Conservation (phyloP, 176 grass and related monocot genomes). For the Pontederia crassipes region DNA sequence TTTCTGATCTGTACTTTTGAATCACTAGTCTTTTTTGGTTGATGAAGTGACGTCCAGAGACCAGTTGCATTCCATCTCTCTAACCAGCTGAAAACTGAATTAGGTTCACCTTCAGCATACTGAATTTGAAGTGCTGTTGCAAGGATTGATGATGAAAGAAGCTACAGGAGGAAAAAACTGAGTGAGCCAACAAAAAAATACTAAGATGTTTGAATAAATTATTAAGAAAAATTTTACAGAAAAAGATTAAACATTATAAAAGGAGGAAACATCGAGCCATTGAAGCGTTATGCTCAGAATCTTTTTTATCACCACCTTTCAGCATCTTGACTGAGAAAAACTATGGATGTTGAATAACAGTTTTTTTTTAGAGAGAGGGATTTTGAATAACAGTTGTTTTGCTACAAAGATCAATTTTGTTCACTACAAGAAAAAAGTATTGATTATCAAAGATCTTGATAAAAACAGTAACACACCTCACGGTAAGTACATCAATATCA, state of each 20-base stretch:
- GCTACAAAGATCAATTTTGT: too few relatives aligned
- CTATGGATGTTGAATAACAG: too few relatives aligned
- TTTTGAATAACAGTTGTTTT: too few relatives aligned
- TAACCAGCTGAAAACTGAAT: constrained; percentile 68
- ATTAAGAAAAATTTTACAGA: not conserved
- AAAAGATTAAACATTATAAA: not conserved
- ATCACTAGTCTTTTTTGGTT: constrained; percentile 48
- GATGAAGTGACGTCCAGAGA: constrained; percentile 46
- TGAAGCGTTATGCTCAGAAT: too few relatives aligned
- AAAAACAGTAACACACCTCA: too few relatives aligned
- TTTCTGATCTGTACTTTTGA: constrained; percentile 38
- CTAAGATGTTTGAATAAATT: not conserved
- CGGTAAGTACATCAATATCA: too few relatives aligned
- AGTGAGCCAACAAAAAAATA: too few relatives aligned
- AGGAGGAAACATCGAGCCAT: not conserved
- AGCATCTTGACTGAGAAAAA: too few relatives aligned
- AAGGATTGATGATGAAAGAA: constrained; percentile 38
- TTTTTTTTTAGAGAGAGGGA: too few relatives aligned
- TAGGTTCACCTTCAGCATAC: constrained; percentile 53
- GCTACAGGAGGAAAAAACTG: constrained; percentile 18
- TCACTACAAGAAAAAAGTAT: too few relatives aligned
- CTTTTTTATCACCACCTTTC: too few relatives aligned
- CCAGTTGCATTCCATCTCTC: constrained; percentile 53
- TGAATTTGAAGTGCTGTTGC: constrained; percentile 50
- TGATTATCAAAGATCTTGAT: too few relatives aligned